phyloP scores from a whole-genome alignment of 305 asterid genomes.

The Petunia hybrid region DNA sequence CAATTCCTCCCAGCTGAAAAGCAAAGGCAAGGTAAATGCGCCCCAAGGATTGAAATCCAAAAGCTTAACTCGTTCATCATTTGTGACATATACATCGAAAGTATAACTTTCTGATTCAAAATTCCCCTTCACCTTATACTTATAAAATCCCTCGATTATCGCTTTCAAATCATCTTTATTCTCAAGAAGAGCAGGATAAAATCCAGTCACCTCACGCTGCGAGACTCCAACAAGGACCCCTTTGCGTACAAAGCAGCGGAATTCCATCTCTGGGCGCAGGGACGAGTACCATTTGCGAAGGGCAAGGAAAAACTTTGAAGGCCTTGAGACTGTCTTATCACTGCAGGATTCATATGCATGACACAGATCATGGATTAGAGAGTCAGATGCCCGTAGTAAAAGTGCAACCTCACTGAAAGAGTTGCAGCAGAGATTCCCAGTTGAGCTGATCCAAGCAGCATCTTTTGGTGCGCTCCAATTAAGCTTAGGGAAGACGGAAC shows the following conservation, averaged over 20 bases:
- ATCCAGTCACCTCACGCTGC: constrained; percentile 89
- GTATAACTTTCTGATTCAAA: constrained; percentile 68
- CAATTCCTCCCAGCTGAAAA: constrained; percentile 78
- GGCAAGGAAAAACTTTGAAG: constrained; percentile 71
- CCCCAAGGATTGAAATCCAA: constrained; percentile 96
- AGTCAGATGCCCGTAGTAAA: constrained; percentile 79
- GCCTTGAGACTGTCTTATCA: constrained; percentile 66
- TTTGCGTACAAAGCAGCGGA: constrained; percentile 75
- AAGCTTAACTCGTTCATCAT: constrained; percentile 71
- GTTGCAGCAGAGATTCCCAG: constrained; percentile 79
- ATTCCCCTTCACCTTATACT: constrained; percentile 47
- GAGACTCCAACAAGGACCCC: constrained; percentile 63
- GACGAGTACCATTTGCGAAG: constrained; percentile 86
- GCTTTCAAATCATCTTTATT: constrained; percentile 43
- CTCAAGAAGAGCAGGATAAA: constrained; percentile 74
- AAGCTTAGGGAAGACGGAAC: constrained; percentile 86
- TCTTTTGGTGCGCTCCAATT: constrained; percentile 97
- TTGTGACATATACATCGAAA: constrained; percentile 77
- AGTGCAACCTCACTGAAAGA: constrained; percentile 80
- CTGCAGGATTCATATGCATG: constrained; percentile 81
- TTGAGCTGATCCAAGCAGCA: constrained; percentile 85
- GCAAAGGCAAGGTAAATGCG: constrained; percentile 72
- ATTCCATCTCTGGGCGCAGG: constrained; percentile 85
- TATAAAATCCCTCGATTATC: constrained; percentile 52
- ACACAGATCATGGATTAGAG: constrained; percentile 75